These are phyloP conservation scores for Tylopilus rubrobrunneus DNA, from an alignment of 768 basidiomycete species.

Conservation along the genomic window DNA sequence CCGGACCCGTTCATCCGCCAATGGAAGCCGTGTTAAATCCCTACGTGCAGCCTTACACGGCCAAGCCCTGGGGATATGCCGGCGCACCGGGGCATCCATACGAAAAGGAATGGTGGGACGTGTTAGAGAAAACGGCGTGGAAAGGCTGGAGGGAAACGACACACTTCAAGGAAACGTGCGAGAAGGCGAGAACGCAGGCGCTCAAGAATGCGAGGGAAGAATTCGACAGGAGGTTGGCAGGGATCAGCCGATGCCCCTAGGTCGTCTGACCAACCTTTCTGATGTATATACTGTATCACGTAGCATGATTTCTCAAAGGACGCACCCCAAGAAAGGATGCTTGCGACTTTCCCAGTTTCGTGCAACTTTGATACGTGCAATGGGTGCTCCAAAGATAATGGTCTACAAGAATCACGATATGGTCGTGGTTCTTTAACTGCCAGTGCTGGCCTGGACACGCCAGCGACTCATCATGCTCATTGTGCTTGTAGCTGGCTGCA, in stretches of 20 bases:
- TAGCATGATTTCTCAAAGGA: background rate
- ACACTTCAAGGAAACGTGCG: slow-evolving; percentile 18
- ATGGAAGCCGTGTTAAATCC: slow-evolving; percentile 46
- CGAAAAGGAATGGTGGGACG: slow-evolving; percentile 43
- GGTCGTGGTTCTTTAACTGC: background rate
- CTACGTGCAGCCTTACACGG: slow-evolving; percentile 47
- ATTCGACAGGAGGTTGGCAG: slow-evolving; percentile 6
- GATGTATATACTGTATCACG: background rate
- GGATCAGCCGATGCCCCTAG: background rate
- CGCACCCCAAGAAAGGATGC: background rate
- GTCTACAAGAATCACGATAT: background rate
- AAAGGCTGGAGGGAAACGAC: slow-evolving; percentile 28
- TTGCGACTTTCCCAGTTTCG: background rate
- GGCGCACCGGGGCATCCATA: slow-evolving; percentile 51
- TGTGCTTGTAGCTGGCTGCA: background rate
- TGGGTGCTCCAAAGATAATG: background rate
- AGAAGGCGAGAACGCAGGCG: slow-evolving; percentile 8
- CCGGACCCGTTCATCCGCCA: slow-evolving; percentile 49
- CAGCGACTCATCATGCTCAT: background rate
- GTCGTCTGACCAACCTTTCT: background rate
- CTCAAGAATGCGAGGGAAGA: slow-evolving; percentile 6
- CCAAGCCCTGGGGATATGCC: slow-evolving; percentile 58
- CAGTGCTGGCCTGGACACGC: slow-evolving; percentile 1
- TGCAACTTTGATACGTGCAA: background rate
- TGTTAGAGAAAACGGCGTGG: slow-evolving; percentile 43